These are phyloP conservation scores for Rhodamnia argentea DNA, from an alignment of 345 rosid genomes.

Conservation along the genomic window DNA sequence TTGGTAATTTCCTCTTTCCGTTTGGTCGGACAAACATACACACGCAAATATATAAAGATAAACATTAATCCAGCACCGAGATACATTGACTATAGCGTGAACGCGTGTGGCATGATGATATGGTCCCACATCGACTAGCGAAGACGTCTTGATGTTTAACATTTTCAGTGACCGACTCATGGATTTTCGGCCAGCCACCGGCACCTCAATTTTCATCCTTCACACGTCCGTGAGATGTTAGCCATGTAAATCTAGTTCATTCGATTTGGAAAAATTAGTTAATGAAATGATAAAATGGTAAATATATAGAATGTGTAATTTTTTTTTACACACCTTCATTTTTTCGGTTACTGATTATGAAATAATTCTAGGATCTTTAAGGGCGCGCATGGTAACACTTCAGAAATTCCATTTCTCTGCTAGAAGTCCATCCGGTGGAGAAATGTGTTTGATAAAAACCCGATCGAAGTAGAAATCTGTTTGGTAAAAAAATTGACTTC, in stretches of 20 bases:
- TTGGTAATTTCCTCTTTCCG: neutral
- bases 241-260: neutral
- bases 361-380: too few relatives aligned
- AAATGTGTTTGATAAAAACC: too few relatives aligned
- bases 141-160: neutral
- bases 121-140: neutral
- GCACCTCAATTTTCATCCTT: neutral
- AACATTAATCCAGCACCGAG: neutral
- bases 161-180: neutral
- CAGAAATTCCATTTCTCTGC: too few relatives aligned
- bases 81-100: neutral
- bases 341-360: neutral
- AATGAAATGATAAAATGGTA: neutral
- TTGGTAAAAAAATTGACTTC: too few relatives aligned
- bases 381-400: too few relatives aligned
- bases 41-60: neutral
- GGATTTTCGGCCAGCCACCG: neutral
- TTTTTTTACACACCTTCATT: neutral
- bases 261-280: neutral
- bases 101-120: neutral
- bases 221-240: neutral
- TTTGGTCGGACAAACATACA: neutral
- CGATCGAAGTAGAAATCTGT: too few relatives aligned
- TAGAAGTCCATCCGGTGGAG: too few relatives aligned
- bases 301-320: neutral